Base-by-base conservation (phyloP, 106 monocot species). In the Amphibolis antarctica region DNA sequence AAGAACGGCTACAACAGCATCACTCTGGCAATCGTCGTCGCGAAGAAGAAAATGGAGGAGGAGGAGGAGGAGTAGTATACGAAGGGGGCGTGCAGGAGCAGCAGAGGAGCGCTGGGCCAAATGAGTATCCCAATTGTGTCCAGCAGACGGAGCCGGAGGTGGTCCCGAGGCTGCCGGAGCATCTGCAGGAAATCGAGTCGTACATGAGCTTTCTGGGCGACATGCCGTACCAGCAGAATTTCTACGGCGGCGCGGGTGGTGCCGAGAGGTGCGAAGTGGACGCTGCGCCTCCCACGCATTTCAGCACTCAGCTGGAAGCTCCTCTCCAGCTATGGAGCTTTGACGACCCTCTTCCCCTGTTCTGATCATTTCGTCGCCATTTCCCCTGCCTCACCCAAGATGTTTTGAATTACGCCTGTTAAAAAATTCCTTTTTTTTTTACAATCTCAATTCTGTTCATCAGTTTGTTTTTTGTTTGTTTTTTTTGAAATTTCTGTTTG, bases 291-390 rank as follows among this genome's bases (percentile, higher is more conserved):
- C 17, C 63, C 47, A 15, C 63, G 49, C 30, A 49, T 9, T 15
- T 5, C 27, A 30, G 18, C 29, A 13, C 14, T 1, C 19, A 21
- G 52, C 22, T 15, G 12, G 64, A 64, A 20, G 65, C 28, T 26
- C 65, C 65, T 14, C 12, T 66, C 31, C 49, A 66, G 65, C 28
- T 66, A 17, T 66, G 65, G 65, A 66, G 65, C 52, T 66, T 66
- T 21, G 65, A 66, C 18, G 65, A 66, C 21, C 4, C 24, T 46
- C 23, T 46, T 61, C 19, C 43, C 12, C 54, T 55, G 6, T 19
- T 25, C 36, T 36, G 36, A 36, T 36, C 4, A 36, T 7, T 2
- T 36, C 7, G 36, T 36, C 7, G 36, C 7, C 7, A 36, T 36
- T 36, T 36, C 7, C 7, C 36, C 36, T 36, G 36, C n/a, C n/a